Conservation (phyloP, 305 asterid genomes). For the Plantago coronopus region DNA sequence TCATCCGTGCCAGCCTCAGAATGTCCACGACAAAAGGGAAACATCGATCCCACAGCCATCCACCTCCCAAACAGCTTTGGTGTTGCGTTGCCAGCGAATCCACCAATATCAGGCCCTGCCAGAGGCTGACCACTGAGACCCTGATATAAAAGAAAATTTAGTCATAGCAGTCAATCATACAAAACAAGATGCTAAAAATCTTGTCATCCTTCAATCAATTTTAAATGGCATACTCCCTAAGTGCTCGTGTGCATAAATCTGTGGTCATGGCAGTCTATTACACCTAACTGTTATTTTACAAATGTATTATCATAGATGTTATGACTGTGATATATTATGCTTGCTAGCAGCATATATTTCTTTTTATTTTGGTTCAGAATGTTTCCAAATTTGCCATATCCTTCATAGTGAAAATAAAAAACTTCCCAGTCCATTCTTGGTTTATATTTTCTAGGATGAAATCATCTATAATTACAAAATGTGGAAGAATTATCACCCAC, state of each 20-base stretch:
- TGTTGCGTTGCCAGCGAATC: slow-evolving; percentile 95
- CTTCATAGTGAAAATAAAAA: too few species aligned
- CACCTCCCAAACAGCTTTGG: slow-evolving; percentile 95
- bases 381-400: too few species aligned
- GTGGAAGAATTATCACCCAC: too few species aligned
- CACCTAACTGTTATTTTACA: too few species aligned
- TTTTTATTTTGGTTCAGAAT: too few species aligned
- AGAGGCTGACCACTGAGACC: slow-evolving; percentile 96
- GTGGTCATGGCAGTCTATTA: too few species aligned
- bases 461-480: too few species aligned
- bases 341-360: too few species aligned
- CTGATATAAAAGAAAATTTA: slow-evolving; percentile 37
- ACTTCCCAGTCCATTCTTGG: too few species aligned
- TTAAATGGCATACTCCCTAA: background rate
- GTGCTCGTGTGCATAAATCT: background rate
- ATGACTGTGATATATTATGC: too few species aligned
- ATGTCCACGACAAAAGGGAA: slow-evolving; percentile 97
- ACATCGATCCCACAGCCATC: slow-evolving; percentile 94
- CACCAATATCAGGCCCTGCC: slow-evolving; percentile 97
- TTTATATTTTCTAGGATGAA: too few species aligned
- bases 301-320: background rate
- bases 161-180: slow-evolving; percentile 20
- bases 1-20: slow-evolving; percentile 67
- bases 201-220: background rate
- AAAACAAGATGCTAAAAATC: background rate